phyloP scores from a whole-genome alignment of 75 land plant genomes.

The Pinus tabuliformis region DNA sequence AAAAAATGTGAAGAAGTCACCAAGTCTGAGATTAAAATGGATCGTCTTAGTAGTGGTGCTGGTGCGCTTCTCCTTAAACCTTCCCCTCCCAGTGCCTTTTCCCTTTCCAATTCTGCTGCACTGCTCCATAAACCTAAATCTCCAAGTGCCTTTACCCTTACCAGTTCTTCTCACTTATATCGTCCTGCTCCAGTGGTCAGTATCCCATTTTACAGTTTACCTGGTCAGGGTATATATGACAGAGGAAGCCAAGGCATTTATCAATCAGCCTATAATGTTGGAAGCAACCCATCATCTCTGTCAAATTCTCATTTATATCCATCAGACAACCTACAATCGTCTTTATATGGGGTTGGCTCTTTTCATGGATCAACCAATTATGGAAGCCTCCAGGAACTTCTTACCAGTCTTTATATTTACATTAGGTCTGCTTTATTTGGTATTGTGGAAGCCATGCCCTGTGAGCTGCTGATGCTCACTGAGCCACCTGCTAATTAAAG shows the following conservation, averaged over 20 bases:
- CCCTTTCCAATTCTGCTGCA: constrained; percentile 6
- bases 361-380: constrained; percentile 18
- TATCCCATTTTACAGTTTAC: constrained; percentile 21
- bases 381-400: constrained; percentile 12
- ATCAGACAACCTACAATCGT: constrained; percentile 27
- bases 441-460: background rate
- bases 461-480: background rate
- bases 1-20: background rate
- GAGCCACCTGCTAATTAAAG: background rate
- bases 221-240: constrained; percentile 23
- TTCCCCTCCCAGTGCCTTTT: constrained; percentile 7
- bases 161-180: constrained; percentile 7
- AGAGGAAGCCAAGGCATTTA: constrained; percentile 31
- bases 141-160: constrained; percentile 1
- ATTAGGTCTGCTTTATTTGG: background rate
- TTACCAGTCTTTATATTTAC: constrained; percentile 20
- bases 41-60: background rate
- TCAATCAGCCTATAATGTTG: constrained; percentile 27
- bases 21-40: no score
- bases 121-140: background rate
- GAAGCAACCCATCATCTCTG: constrained; percentile 13
- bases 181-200: constrained; percentile 19
- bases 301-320: constrained; percentile 34
- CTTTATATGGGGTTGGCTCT: constrained; percentile 32
- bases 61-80: constrained; percentile 8